Conservation (phyloP, 2,329 filamentous ascomycete species). For the Coniochaeta pulveracea region DNA sequence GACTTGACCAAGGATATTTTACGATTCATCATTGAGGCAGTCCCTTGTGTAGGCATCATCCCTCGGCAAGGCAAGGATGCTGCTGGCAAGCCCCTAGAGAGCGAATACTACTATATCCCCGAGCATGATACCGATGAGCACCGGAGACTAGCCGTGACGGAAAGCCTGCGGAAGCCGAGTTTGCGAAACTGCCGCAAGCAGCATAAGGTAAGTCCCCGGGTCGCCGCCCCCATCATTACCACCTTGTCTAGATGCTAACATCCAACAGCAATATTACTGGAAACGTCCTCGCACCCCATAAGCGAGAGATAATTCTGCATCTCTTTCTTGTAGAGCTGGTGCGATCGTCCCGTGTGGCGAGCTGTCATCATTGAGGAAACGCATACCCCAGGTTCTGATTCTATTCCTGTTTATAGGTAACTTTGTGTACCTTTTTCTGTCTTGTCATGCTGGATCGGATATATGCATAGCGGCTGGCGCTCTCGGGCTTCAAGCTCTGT, state of each 20-base stretch:
- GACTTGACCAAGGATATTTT: conserved; percentile 53
- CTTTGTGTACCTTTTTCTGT: no score
- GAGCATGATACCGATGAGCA: conserved; percentile 74
- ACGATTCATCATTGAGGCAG: conserved; percentile 59
- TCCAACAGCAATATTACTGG: conserved; percentile 55
- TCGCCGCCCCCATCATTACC: conserved; percentile 2
- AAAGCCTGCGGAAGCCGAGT: conserved; percentile 79
- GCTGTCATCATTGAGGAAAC: no score
- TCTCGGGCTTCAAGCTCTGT: no score
- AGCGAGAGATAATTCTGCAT: no score
- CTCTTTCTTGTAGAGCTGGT: no score
- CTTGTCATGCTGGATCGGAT: no score
- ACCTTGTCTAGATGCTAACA: conserved; percentile 9
- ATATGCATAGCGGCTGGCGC: no score
- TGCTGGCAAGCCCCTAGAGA: conserved; percentile 84
- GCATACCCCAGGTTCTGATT: no score
- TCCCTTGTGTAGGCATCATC: conserved; percentile 78
- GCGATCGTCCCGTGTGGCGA: no score
- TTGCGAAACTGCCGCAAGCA: conserved; percentile 85
- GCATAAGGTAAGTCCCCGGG: conserved; percentile 66
- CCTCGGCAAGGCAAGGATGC: conserved; percentile 88
- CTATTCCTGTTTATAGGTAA: no score
- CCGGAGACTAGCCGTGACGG: conserved; percentile 70
- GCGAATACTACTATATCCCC: conserved; percentile 93
- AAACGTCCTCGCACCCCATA: conserved; percentile 51